phyloP scores from a whole-genome alignment of 2,329 filamentous ascomycete genomes.

The Lecanoromycetidae sp. region DNA sequence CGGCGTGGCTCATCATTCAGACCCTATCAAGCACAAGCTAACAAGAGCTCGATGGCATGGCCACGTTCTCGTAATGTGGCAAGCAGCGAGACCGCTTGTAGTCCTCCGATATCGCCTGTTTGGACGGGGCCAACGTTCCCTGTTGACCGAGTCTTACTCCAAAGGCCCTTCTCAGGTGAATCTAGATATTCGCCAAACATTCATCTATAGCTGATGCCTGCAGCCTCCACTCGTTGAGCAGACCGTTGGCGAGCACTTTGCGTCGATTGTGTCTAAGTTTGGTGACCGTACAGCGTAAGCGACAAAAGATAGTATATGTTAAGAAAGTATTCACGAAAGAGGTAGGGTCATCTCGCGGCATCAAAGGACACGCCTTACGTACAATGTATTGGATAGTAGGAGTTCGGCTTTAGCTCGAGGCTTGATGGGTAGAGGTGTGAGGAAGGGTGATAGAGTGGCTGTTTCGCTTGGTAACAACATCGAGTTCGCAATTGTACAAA shows the following conservation, averaged over 20 bases:
- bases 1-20: too few species aligned
- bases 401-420: constrained; percentile 68
- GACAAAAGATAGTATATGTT: not conserved
- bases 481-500: constrained; percentile 62
- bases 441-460: constrained; percentile 72
- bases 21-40: too few species aligned
- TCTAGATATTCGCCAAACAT: constrained; percentile 17
- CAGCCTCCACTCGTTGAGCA: constrained; percentile 36
- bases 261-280: constrained; percentile 30
- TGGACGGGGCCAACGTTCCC: not conserved
- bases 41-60: not conserved
- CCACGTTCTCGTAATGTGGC: not conserved
- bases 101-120: not conserved
- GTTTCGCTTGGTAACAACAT: constrained; percentile 75
- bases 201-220: not conserved
- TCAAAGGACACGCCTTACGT: constrained; percentile 57
- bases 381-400: constrained; percentile 58
- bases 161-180: constrained; percentile 25
- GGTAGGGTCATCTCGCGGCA: constrained; percentile 45
- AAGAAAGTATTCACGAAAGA: constrained; percentile 5
- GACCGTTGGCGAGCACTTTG: constrained; percentile 36
- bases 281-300: constrained; percentile 42
- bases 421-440: constrained; percentile 56
- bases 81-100: not conserved
- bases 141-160: constrained; percentile 20